Evolutionary conservation across 768 basidiomycete genomes (phyloP).

Genomic region (Lyophyllum atratum): DNA sequence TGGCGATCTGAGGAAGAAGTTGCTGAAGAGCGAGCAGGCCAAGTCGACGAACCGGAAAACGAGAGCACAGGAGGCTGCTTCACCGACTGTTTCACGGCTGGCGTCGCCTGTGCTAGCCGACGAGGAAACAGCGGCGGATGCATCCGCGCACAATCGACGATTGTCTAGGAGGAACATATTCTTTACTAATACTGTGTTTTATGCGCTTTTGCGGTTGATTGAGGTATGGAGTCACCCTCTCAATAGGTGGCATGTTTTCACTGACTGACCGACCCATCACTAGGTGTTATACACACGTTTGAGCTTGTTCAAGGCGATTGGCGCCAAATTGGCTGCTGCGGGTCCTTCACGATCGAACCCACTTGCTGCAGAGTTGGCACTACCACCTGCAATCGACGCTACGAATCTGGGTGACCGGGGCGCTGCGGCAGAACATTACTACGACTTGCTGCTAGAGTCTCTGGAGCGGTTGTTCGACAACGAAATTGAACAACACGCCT

Average conservation of each 20-base stretch:
- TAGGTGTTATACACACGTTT: slow-evolving; percentile 86
- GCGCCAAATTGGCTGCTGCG: slow-evolving; percentile 44
- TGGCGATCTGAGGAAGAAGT: slow-evolving; percentile 75
- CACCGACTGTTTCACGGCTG: slow-evolving; percentile 58
- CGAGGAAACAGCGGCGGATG: slow-evolving; percentile 35
- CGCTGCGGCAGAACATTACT: slow-evolving; percentile 66
- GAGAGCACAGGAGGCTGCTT: slow-evolving; percentile 46
- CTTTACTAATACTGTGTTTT: slow-evolving; percentile 89
- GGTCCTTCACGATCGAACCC: slow-evolving; percentile 22
- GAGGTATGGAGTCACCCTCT: slow-evolving; percentile 58
- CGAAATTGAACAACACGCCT: slow-evolving; percentile 82
- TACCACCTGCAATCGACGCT: slow-evolving; percentile 27
- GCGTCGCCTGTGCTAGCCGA: slow-evolving; percentile 62
- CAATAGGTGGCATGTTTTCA: neutral
- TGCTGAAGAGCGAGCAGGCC: slow-evolving; percentile 82
- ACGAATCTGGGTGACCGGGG: slow-evolving; percentile 32
- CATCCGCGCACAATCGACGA: slow-evolving; percentile 27
- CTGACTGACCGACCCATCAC: slow-evolving; percentile 5
- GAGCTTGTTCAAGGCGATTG: slow-evolving; percentile 74
- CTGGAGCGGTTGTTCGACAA: slow-evolving; percentile 92
- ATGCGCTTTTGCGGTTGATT: slow-evolving; percentile 79
- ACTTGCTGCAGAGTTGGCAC: slow-evolving; percentile 27
- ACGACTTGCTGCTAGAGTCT: slow-evolving; percentile 80
- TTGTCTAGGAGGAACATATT: slow-evolving; percentile 58
- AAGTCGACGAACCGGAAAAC: slow-evolving; percentile 67